Base-by-base conservation (phyloP, 148 eudicot species). In the Drosera capensis region DNA sequence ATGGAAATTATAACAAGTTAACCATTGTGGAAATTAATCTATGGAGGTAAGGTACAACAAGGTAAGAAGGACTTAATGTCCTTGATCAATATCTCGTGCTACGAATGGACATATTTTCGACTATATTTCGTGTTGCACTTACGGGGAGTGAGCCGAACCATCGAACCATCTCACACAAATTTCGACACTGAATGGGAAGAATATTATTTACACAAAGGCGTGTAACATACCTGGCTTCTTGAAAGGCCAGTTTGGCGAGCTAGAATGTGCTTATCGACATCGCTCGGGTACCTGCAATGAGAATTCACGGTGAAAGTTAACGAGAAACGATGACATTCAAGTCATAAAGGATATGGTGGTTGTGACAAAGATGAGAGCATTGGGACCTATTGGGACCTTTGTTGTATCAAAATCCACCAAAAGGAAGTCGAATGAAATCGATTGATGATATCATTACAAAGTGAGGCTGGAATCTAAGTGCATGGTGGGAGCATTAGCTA, bases 211-310 rank as follows among this genome's bases (percentile, higher is more conserved):
- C 38, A 2, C 20, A 6, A 47, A 65, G 25, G 38, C 46, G 46
- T n/a, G n/a, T n/a, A 51, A 60, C 64, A 20, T 68, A 79, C 99
- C 87, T 90, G 99, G 62, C 95, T 76, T 78, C 99, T 73, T 43
- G 95, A 60, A 50, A 90, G 99, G 42, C 93, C 93, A 5, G 99
- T 85, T 74, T 85, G 95, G 56, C 95, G 80, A 16, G 99, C 88
- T 65, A 90, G 65, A 38, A 90, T 81, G 58, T 90, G 99, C 49
- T 90, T 90, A 70, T 90, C 99, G 0, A 90, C 94, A 72, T 85
- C 99, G 54, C 88, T 85, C 23, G 99, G 99, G 59, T 90, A 90
- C 83, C 99, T 90, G 76, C 56, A 72, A 48, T 23, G 43, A 20
- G 40, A 21, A 20, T 23, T 46, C 11, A 25, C 45, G 45, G 43